These are phyloP conservation scores for Lentinula boryana DNA, from an alignment of 768 basidiomycete species.

Conservation along the genomic window DNA sequence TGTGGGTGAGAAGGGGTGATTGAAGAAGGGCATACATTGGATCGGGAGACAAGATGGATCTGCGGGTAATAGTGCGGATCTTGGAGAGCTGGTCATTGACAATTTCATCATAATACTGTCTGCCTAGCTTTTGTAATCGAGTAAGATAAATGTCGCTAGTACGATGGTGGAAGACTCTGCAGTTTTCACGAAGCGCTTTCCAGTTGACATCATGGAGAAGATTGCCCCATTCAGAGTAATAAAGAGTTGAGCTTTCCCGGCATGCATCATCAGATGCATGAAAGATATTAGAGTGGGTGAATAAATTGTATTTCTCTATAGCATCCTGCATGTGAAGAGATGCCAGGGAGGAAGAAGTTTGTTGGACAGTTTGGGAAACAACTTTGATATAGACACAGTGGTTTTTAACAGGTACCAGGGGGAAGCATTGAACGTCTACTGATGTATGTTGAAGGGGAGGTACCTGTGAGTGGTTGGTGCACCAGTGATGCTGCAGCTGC, in stretches of 20 bases:
- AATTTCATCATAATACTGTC: not conserved
- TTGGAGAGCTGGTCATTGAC: too few species aligned
- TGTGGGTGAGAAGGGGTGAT: too few species aligned
- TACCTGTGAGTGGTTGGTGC: not conserved
- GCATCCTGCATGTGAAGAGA: not conserved
- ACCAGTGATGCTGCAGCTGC: not conserved
- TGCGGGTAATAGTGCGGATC: not conserved
- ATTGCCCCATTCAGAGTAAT: not conserved
- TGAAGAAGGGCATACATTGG: not conserved
- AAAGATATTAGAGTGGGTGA: not conserved
- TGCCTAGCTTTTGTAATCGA: not conserved
- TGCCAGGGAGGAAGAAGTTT: not conserved
- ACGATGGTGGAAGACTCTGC: not conserved
- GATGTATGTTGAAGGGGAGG: not conserved
- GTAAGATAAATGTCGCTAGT: not conserved
- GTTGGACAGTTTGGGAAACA: not conserved
- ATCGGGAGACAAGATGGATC: not conserved
- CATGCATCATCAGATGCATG: not conserved
- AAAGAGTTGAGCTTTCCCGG: not conserved
- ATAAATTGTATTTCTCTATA: not conserved
- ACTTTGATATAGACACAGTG: not conserved
- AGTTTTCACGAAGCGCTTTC: not conserved
- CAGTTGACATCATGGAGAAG: not conserved
- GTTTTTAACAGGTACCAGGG: not conserved
- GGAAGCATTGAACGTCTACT: not conserved